A percentile compares a stretch with the other conserved stretches of the same genome.
These are phyloP conservation scores for Meripilus lineatus DNA, from an alignment of 1,284 basidiomycete genomes.

Conservation along the genomic window DNA sequence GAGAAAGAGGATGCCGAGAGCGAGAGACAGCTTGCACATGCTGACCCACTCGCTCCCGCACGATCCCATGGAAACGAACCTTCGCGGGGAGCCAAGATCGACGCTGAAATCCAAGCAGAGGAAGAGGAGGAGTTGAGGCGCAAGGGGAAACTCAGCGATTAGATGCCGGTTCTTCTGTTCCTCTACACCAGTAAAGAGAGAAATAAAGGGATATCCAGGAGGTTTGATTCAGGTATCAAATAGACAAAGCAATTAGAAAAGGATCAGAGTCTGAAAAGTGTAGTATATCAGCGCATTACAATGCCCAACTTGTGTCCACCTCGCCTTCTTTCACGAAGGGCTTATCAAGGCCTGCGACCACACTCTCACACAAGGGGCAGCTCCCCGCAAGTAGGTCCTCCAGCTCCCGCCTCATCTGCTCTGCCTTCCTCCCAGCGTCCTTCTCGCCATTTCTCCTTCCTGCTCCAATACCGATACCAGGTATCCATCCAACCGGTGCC, in stretches of 20 bases:
- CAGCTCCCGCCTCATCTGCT: conserved; percentile 73
- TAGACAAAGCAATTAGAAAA: too few species aligned
- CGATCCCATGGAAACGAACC: conserved; percentile 54
- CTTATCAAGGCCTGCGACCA: conserved; percentile 80
- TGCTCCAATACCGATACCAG: conserved; percentile 47
- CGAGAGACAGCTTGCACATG: conserved; percentile 22
- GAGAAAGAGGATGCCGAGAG: conserved; percentile 23
- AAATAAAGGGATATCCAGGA: too few species aligned
- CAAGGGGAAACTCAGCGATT: conserved; percentile 42
- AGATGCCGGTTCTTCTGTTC: too few species aligned
- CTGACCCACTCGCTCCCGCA: conserved; percentile 40
- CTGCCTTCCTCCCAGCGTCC: conserved; percentile 55
- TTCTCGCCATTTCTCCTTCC: conserved; percentile 37
- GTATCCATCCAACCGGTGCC: conserved; percentile 60
- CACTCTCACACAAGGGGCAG: conserved; percentile 89
- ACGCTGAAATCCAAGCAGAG: conserved; percentile 49
- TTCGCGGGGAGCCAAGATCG: conserved; percentile 54
- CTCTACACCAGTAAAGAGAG: too few species aligned
- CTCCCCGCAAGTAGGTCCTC: conserved; percentile 84
- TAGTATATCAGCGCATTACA: too few species aligned
- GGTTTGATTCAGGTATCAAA: too few species aligned
- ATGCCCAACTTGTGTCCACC: conserved; percentile 74
- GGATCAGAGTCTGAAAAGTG: too few species aligned
- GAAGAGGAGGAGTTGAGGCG: conserved; percentile 43
- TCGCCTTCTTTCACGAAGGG: conserved; percentile 84